Percentiles rank a stretch among this genome's conserved stretches.
phyloP scores from a whole-genome alignment of 2,329 filamentous ascomycete genomes.

The Aspergillus viridinutans region DNA sequence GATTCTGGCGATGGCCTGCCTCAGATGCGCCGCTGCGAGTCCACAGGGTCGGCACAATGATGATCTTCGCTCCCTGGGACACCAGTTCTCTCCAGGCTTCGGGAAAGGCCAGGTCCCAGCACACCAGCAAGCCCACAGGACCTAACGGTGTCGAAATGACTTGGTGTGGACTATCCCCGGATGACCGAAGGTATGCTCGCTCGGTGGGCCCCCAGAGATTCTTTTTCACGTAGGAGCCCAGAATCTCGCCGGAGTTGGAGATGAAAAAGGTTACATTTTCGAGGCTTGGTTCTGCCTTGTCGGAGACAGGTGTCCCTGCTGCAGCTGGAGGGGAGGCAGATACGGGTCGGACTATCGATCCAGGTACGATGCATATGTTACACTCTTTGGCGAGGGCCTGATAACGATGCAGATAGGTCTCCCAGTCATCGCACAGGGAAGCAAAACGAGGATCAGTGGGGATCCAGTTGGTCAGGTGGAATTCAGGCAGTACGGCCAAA shows the following conservation, averaged over 20 bases:
- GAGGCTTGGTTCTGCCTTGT: slow-evolving; percentile 32
- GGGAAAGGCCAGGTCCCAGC: slow-evolving; percentile 56
- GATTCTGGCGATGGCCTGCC: slow-evolving; percentile 45
- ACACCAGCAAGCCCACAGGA: slow-evolving; percentile 51
- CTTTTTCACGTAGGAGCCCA: slow-evolving; percentile 52
- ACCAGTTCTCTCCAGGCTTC: slow-evolving; percentile 55
- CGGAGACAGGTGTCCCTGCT: slow-evolving; percentile 36
- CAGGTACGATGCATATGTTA: slow-evolving; percentile 36
- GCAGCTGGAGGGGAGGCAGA: background rate
- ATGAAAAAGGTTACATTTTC: slow-evolving; percentile 56
- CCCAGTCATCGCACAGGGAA: slow-evolving; percentile 44
- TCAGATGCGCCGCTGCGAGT: slow-evolving; percentile 43
- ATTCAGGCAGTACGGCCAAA: slow-evolving; percentile 57
- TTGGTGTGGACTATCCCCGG: background rate
- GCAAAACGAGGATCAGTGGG: slow-evolving; percentile 46
- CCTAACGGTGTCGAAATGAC: slow-evolving; percentile 45
- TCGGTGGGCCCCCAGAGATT: slow-evolving; percentile 4
- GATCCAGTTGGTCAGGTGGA: slow-evolving; percentile 52
- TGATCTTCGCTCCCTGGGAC: slow-evolving; percentile 48
- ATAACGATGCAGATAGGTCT: slow-evolving; percentile 50
- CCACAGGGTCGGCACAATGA: slow-evolving; percentile 55
- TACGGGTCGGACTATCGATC: slow-evolving; percentile 41
- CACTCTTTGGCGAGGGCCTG: slow-evolving; percentile 49
- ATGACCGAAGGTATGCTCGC: background rate
- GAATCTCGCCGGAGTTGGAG: slow-evolving; percentile 45